These are phyloP conservation scores for Cystobasidium onofrii DNA, from an alignment of 768 basidiomycete species.

Conservation along the genomic window DNA sequence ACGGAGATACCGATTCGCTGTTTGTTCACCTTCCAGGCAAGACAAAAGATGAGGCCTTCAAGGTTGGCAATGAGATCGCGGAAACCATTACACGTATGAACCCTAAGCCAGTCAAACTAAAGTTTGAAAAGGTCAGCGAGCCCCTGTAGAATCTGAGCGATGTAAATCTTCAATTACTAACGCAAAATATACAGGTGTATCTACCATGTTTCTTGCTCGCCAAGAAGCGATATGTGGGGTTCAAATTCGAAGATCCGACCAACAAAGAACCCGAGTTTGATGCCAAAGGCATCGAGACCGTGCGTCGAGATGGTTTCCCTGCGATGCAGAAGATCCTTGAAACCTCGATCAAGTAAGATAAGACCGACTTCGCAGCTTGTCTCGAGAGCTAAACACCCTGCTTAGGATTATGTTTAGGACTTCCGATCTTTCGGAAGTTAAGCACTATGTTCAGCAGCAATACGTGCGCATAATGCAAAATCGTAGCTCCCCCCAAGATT, in stretches of 20 bases:
- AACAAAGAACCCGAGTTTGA: conserved; percentile 75
- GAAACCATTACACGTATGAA: conserved; percentile 76
- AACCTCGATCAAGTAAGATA: conserved; percentile 67
- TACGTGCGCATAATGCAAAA: conserved; percentile 79
- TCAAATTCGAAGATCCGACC: conserved; percentile 79
- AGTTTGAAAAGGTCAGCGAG: conserved; percentile 80
- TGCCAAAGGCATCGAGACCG: conserved; percentile 95
- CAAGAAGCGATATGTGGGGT: conserved; percentile 97
- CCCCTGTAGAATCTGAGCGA: not conserved
- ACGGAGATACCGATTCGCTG: conserved; percentile 94
- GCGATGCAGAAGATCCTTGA: conserved; percentile 92
- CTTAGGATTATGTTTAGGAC: conserved; percentile 77
- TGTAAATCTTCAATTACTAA: no score
- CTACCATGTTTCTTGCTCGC: conserved; percentile 89
- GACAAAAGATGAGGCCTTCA: conserved; percentile 87
- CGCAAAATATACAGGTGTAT: no score
- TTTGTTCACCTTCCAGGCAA: conserved; percentile 85
- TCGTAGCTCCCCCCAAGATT: conserved; percentile 76
- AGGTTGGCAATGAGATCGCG: conserved; percentile 85
- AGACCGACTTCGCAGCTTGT: not conserved
- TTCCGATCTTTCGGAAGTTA: conserved; percentile 79
- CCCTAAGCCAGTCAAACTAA: conserved; percentile 84
- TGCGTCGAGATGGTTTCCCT: conserved; percentile 79
- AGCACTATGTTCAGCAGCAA: conserved; percentile 71
- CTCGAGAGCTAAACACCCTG: not conserved